These are phyloP conservation scores for Dicorynia guianensis DNA, from an alignment of 306 rosid genomes.

Conservation along the genomic window DNA sequence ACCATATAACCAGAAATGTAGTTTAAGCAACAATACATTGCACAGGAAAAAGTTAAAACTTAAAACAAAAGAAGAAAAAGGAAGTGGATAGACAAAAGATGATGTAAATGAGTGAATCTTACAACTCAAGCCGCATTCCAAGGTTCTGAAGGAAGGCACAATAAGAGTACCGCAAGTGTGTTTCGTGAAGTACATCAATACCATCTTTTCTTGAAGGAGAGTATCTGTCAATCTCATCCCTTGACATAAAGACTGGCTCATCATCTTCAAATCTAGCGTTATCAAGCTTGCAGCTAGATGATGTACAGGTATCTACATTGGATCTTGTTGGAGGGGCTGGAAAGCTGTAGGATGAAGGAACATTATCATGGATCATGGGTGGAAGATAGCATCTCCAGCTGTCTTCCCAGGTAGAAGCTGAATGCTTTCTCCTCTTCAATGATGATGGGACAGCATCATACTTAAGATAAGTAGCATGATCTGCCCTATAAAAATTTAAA, in stretches of 20 bases:
- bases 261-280: slow-evolving; percentile 76
- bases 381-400: slow-evolving; percentile 65
- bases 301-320: slow-evolving; percentile 56
- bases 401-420: slow-evolving; percentile 71
- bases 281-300: slow-evolving; percentile 64
- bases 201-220: slow-evolving; percentile 99
- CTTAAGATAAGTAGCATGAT: slow-evolving; percentile 50
- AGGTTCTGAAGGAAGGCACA: slow-evolving; percentile 93
- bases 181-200: slow-evolving; percentile 81
- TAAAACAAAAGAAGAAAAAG: not conserved
- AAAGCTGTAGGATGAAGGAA: slow-evolving; percentile 47
- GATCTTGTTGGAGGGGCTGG: slow-evolving; percentile 56
- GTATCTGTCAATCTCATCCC: slow-evolving; percentile 91
- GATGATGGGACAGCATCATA: slow-evolving; percentile 55
- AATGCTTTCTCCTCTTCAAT: slow-evolving; percentile 75
- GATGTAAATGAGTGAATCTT: slow-evolving; percentile 47
- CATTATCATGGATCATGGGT: slow-evolving; percentile 41
- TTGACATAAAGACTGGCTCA: slow-evolving; percentile 75
- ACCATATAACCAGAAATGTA: not conserved
- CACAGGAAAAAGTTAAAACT: not conserved
- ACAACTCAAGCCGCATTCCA: slow-evolving; percentile 91
- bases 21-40: not conserved
- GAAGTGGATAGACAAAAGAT: not conserved
- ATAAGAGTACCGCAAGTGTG: slow-evolving; percentile 89
- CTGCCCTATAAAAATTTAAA: slow-evolving; percentile 39